Conservation (phyloP, 768 basidiomycete genomes). For the Obba rivulosa region DNA sequence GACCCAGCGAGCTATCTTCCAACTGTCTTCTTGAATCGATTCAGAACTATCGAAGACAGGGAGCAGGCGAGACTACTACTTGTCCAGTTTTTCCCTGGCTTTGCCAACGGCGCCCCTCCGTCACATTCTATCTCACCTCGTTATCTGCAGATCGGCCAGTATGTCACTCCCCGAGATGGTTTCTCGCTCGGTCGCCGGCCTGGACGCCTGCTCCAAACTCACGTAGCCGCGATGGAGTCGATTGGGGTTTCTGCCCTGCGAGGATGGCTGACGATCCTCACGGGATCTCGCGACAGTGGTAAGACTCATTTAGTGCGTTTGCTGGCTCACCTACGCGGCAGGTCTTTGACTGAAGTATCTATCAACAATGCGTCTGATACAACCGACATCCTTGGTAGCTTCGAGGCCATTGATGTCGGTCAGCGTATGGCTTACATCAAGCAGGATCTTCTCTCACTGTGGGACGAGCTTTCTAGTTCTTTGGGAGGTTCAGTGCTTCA, state of each 20-base stretch:
- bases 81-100: slow-evolving; percentile 40
- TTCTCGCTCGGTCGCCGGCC: slow-evolving; percentile 32
- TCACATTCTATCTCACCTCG: slow-evolving; percentile 37
- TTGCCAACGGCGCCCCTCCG: slow-evolving; percentile 16
- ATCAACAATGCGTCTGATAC: slow-evolving; percentile 89
- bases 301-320: slow-evolving; percentile 73
- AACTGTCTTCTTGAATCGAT: slow-evolving; percentile 79
- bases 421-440: slow-evolving; percentile 33
- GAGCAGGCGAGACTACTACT: slow-evolving; percentile 46
- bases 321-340: slow-evolving; percentile 68
- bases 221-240: slow-evolving; percentile 66
- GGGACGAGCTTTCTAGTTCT: slow-evolving; percentile 9
- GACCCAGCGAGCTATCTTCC: slow-evolving; percentile 63
- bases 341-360: slow-evolving; percentile 61
- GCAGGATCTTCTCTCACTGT: slow-evolving; percentile 30
- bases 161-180: slow-evolving; percentile 31
- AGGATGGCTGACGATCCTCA: slow-evolving; percentile 87
- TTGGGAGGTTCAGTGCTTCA: slow-evolving; percentile 4
- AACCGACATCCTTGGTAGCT: slow-evolving; percentile 90
- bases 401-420: slow-evolving; percentile 80
- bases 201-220: slow-evolving; percentile 51
- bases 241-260: slow-evolving; percentile 67
- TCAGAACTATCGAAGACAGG: slow-evolving; percentile 72
- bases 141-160: slow-evolving; percentile 64
- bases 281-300: slow-evolving; percentile 67